Base-by-base conservation (phyloP, 352 stramenopile genomes). In the Phytophthora capsici region DNA sequence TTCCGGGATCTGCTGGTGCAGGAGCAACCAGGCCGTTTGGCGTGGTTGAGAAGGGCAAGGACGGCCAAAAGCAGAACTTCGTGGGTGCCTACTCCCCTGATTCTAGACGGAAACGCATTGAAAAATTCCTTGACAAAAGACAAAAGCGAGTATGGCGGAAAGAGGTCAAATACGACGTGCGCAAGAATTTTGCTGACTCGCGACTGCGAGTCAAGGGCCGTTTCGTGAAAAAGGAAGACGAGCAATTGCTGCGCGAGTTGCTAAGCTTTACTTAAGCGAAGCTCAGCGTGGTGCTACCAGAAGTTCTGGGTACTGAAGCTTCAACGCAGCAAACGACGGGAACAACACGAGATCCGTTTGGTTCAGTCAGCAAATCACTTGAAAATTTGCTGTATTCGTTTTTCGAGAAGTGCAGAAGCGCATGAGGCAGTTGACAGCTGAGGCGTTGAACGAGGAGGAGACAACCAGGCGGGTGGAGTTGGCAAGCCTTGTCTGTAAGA, bases 221-320 rank as follows among this genome's bases (percentile, higher is more conserved):
- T 2, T 99, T 99, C 69, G 96, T 99, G 16, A 99, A 98, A 64
- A 99, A 99, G 62, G 96, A 99, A 75, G 97, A 99, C 69, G 90
- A 97, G 66, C 84, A 97, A 55, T 58, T 97, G 51, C 67, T 97
- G 69, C 85, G 90, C 10, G 85, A 93, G 64, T 60, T 93, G 58
- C 70, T 93, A 37, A 93, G 85, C 54, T 91, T 93, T 63, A 93
- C 85, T n/a, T 93, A 92, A 65, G 17, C 54, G 23, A 28, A 59
- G 30, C 19, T 37, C 5, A 26, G 32, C 30, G 28, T 3, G 13
- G 37, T 22, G 23, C 47, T 57, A 62, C 56, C 47, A 37, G 16
- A 59, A 28, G n/a, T n/a, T n/a, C n/a, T 44, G 37, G 28, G 51
- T 67, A 63, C 57, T 44, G 36, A 44, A 49, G 19, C 40, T 59